Evolutionary conservation across 2,329 filamentous ascomycete genomes (phyloP).

Genomic region (Podosphaera xanthii): DNA sequence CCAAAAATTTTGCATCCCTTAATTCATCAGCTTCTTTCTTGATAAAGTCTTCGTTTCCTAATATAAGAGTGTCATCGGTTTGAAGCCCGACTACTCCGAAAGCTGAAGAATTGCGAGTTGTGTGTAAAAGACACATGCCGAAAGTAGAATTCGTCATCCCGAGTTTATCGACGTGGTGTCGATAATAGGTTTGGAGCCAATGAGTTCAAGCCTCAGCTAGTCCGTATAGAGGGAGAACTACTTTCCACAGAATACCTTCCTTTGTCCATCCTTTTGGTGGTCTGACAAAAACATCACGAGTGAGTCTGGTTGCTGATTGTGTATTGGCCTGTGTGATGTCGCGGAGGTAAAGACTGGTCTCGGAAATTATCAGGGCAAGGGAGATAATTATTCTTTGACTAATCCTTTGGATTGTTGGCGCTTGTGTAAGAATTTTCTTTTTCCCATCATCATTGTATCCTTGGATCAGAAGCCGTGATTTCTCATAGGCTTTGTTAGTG

Average conservation of each 20-base stretch:
- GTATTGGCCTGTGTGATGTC: not conserved
- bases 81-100: not conserved
- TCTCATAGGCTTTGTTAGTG: too few species aligned
- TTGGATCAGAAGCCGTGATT: too few species aligned
- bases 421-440: too few species aligned
- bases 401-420: too few species aligned
- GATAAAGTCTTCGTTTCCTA: not conserved
- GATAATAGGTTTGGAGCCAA: conserved; percentile 1
- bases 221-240: not conserved
- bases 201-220: conserved; percentile 2
- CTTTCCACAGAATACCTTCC: not conserved
- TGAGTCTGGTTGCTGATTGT: not conserved
- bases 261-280: not conserved
- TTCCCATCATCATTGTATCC: too few species aligned
- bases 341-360: not conserved
- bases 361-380: not conserved
- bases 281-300: not conserved
- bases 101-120: not conserved
- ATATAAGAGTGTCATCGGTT: not conserved
- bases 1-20: not conserved
- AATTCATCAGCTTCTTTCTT: not conserved
- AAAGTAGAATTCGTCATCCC: conserved; percentile 1
- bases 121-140: conserved; percentile 1
- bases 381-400: too few species aligned
- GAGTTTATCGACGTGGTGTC: conserved; percentile 1